Evolutionary conservation across 176 grass and related monocot species (phyloP).

Genomic region (Zea luxurians): DNA sequence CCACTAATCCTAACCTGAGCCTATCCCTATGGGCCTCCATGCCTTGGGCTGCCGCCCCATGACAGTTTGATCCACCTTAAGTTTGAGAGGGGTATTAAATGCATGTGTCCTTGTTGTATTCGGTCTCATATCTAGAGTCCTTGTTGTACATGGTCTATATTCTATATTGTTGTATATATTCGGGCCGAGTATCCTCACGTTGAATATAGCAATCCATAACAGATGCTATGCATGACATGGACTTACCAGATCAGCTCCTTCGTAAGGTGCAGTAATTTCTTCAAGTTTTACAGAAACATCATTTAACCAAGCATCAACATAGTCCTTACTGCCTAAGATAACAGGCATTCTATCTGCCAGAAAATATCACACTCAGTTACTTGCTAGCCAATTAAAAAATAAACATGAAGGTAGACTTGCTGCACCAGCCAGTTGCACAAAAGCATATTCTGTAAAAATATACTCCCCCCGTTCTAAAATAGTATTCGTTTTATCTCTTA

Average conservation of each 20-base stretch:
- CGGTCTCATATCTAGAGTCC: no score
- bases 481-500: no score
- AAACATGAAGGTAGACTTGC: conserved; percentile 8
- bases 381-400: conserved; percentile 14
- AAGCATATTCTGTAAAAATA: not conserved
- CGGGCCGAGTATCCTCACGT: no score
- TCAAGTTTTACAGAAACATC: conserved; percentile 58
- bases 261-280: conserved; percentile 75
- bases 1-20: no score
- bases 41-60: no score
- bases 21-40: no score
- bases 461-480: not conserved
- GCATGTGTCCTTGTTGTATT: no score
- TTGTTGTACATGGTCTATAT: no score
- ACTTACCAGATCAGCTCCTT: conserved; percentile 83
- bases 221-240: not conserved
- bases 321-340: conserved; percentile 58
- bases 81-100: no score
- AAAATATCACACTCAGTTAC: conserved; percentile 33
- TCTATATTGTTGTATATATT: no score
- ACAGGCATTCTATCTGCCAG: conserved; percentile 88
- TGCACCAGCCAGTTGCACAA: conserved; percentile 7
- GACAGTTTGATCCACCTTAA: no score
- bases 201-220: no score
- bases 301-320: conserved; percentile 67